Base-by-base conservation (phyloP, 2,329 filamentous ascomycete genomes). In the Blastomyces percursus region DNA sequence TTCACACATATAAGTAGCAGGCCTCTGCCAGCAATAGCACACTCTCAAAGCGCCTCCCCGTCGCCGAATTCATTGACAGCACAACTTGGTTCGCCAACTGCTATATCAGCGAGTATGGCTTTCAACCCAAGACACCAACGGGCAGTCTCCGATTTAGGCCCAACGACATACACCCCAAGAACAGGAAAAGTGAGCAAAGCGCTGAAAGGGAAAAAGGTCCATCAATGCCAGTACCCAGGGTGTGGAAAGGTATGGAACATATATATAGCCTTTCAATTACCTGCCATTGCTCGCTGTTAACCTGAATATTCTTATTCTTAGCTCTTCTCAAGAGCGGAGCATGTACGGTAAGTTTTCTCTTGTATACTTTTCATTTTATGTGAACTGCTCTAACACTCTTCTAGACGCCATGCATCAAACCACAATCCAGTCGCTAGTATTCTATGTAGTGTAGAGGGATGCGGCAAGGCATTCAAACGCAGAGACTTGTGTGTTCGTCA, bases 291-390 rank as follows among this genome's bases (percentile, higher is more conserved):
- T 42, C 59, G 50, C 55, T 46, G 58, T 64, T 62, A 55, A 64
- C 57, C 38, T 62, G 63, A 61, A 67, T 62, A 42, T 63, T 62
- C 62, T 65, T 60, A 80, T 63, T 62, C 62, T 65, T 60, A 80
- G 78, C 74, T 80, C 62, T 81, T 80, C 65, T 80, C 79, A 32
- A 74, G 79, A 69, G 79, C 78, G 63, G 79, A 81, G 66, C 79
- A 81, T 67, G 71, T 74, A 66, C 74, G 77, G 74, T 76, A 71
- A 55, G 60, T 19, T 60, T 52, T 46, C 24, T 35, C 19, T 46
- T 12, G 7, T 19, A 16, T 48, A 16, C 21, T 19, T 4, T 24
- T 40, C 7, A 19, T 35, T 44, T n/a, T 51, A 35, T 16, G 16
- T 38, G 27, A 8, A 57, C 40, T 16, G n/a, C 48, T 59, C 62